A percentile compares a stretch with the other conserved stretches of the same genome.
Evolutionary conservation across 1,139 yeast species (phyloP).

Genomic region (Pichia sp.): DNA sequence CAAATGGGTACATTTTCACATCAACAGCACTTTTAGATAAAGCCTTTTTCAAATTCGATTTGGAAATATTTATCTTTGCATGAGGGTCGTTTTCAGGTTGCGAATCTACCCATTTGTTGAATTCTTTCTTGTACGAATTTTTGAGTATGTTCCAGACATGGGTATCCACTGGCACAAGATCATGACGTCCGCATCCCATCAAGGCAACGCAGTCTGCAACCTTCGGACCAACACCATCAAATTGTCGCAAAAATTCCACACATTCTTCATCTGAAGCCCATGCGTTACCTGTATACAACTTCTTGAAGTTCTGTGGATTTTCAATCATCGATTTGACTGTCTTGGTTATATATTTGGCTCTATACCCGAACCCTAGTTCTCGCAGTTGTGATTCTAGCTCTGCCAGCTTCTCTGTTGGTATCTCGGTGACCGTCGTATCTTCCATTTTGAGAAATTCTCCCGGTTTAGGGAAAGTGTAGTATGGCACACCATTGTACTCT

Average conservation of each 20-base stretch:
- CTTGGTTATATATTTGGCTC: slow-evolving; percentile 81
- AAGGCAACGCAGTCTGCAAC: slow-evolving; percentile 94
- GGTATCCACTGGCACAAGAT: slow-evolving; percentile 91
- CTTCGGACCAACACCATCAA: slow-evolving; percentile 93
- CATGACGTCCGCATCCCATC: slow-evolving; percentile 87
- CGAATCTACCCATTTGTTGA: slow-evolving; percentile 23
- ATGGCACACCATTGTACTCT: slow-evolving; percentile 50
- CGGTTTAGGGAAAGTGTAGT: slow-evolving; percentile 75
- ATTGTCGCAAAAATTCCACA: slow-evolving; percentile 59
- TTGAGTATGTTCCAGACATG: slow-evolving; percentile 92
- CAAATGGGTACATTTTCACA: slow-evolving; percentile 17
- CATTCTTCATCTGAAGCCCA: slow-evolving; percentile 40
- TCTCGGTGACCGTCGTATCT: not conserved
- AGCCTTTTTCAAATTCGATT: slow-evolving; percentile 38
- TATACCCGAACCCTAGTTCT: slow-evolving; percentile 77
- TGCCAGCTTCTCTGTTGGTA: not conserved
- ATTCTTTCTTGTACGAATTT: slow-evolving; percentile 54
- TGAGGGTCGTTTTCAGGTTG: slow-evolving; percentile 1
- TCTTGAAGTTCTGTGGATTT: slow-evolving; percentile 33
- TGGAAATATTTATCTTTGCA: not conserved
- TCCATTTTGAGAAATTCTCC: slow-evolving; percentile 37
- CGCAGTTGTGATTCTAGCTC: slow-evolving; percentile 42
- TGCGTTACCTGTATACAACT: slow-evolving; percentile 34
- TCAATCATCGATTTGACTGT: slow-evolving; percentile 58
- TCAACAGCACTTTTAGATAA: slow-evolving; percentile 17